Base-by-base conservation (phyloP, 352 stramenopile genomes). In the Halophytophthora polymorphica region DNA sequence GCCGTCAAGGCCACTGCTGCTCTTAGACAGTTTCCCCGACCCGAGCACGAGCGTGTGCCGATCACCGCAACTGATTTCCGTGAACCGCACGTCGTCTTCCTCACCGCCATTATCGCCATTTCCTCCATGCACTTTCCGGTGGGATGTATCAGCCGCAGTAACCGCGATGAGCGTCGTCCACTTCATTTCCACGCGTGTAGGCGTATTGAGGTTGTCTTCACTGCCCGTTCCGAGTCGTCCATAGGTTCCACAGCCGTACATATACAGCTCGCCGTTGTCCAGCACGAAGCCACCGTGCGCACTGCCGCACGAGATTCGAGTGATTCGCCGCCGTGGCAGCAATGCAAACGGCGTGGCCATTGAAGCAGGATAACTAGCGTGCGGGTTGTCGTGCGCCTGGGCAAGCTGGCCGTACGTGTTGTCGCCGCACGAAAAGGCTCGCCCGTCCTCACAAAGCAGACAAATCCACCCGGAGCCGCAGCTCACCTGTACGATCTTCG, bases 201-300 rank as follows among this genome's bases (percentile, higher is more conserved):
- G 72, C 2, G 64, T 37, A 10, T 50, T 49, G 7, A 54, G 40
- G 31, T 65, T 49, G 1, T 48, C 23, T 22, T 68, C 43, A 7
- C 56, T 58, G 0, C 79, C 73, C 4, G 67, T 75, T 2, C 79
- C 79, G 17, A 90, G 46, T 6, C 75, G 63, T 0, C 79, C 76
- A 43, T 90, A 88, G 15, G 71, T 68, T 2, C 70, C 72, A 46
- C 74, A 82, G 2, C 77, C 79, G 52, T 88, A 86, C 77, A 83
- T 90, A 40, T 81, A 90, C 0, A 90, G 47, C 47, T 60, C 58
- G 1, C 79, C 79, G 12, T 31, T 49, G 34, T 88, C 74, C n/a
- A 79, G 37, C 10, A 90, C 56, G 22, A 87, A 83, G 7, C 77
- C 79, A 22, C 79, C 79, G 21, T 90, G 79, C 0, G 44, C 38